Evolutionary conservation across 805 yeast genomes (phyloP).

Genomic region (Yamadazyma phyllophila): DNA sequence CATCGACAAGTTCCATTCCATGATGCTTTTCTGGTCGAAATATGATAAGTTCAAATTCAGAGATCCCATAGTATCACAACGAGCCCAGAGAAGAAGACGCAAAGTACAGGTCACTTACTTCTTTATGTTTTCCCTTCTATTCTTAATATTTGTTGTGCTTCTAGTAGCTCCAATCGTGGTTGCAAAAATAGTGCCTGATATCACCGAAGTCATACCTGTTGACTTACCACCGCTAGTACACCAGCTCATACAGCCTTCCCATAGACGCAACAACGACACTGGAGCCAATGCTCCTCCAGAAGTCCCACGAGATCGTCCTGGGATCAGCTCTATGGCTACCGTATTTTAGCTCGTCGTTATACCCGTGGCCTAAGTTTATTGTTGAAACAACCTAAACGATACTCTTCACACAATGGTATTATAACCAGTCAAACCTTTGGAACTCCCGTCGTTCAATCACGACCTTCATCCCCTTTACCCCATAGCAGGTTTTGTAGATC

Average conservation of each 20-base stretch:
- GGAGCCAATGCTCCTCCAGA: conserved; percentile 52
- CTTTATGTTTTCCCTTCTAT: conserved; percentile 41
- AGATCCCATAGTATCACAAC: conserved; percentile 37
- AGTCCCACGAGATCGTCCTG: conserved; percentile 37
- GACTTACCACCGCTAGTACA: conserved; percentile 19
- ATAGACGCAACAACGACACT: conserved; percentile 65
- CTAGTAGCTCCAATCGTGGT: conserved; percentile 48
- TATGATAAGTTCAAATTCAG: conserved; percentile 32
- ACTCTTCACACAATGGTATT: too few species aligned
- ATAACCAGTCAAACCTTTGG: too few species aligned
- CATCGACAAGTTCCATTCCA: conserved; percentile 47
- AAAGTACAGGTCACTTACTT: conserved; percentile 42
- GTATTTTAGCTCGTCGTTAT: not conserved
- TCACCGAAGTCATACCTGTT: not conserved
- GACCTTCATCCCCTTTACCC: too few species aligned
- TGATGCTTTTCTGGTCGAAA: conserved; percentile 50
- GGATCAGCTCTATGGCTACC: conserved; percentile 14
- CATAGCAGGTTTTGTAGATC: too few species aligned
- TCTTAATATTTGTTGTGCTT: conserved; percentile 38
- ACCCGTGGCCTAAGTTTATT: too few species aligned
- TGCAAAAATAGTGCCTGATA: conserved; percentile 9
- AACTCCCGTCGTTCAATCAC: too few species aligned
- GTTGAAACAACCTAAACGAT: too few species aligned
- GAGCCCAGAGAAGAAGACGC: conserved; percentile 31
- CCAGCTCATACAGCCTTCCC: conserved; percentile 53